Conservation (phyloP, 495 filamentous ascomycete species). For the Neurospora sp. region DNA sequence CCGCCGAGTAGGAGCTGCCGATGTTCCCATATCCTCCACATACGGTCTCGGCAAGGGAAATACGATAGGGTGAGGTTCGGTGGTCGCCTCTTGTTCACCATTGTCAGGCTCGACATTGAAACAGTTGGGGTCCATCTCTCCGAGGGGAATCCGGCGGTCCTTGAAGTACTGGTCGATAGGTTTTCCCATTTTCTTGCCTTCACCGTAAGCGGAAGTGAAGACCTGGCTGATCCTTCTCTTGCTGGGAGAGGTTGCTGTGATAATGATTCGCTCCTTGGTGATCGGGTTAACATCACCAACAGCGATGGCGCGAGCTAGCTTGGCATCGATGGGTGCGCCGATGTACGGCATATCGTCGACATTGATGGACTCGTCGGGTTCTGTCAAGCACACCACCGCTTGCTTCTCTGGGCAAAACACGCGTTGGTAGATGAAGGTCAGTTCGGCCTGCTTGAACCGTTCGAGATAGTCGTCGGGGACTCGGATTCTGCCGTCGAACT, state of each 20-base stretch:
- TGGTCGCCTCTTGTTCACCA: constrained; percentile 5
- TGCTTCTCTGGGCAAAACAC: constrained; percentile 75
- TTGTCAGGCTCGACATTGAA: constrained; percentile 37
- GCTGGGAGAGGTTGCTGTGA: constrained; percentile 21
- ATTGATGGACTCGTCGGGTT: constrained; percentile 48
- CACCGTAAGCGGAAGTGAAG: constrained; percentile 18
- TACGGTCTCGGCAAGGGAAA: constrained; percentile 41
- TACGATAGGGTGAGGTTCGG: constrained; percentile 27
- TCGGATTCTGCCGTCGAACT: constrained; percentile 74
- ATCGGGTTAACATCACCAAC: constrained; percentile 79
- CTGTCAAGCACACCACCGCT: constrained; percentile 61
- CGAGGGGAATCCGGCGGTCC: constrained; percentile 60
- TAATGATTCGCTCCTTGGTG: constrained; percentile 60
- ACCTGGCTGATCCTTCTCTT: constrained; percentile 33
- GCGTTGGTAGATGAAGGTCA: constrained; percentile 87
- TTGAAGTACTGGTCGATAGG: constrained; percentile 75
- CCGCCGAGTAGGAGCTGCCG: constrained; percentile 8
- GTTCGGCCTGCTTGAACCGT: constrained; percentile 72
- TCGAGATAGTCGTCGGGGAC: constrained; percentile 71
- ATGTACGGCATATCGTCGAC: constrained; percentile 66
- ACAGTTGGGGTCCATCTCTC: constrained; percentile 78
- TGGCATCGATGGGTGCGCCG: constrained; percentile 56
- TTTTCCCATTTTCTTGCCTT: constrained; percentile 41
- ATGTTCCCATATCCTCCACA: constrained; percentile 18
- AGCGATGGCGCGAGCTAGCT: constrained; percentile 68